Evolutionary conservation across 1,284 basidiomycete species (phyloP), one percentile per base, ranked within the genome.

Genomic region (Porodaedalea pini): DNA sequence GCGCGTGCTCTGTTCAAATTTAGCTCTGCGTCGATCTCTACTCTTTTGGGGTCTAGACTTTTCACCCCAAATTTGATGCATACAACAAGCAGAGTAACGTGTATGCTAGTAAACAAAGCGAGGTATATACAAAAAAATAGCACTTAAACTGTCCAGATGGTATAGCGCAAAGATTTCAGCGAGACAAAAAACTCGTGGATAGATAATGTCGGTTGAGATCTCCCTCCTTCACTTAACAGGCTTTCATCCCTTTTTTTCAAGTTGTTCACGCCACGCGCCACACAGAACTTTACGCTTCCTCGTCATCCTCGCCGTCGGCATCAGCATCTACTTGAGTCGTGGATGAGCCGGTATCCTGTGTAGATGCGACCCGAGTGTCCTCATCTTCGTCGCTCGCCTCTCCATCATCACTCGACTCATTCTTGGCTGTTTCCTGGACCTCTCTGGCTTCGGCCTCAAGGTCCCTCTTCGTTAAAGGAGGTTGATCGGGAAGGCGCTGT

Each of bases 401-500:
- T 29, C 52, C 61, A 15, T 65, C 57, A 4, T 51, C 54, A 1
- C 61, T 64, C 40, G 62, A 37, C 25, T 52, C 56, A 36, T 45
- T 34, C 13, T 65, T 64, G 17, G 51, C 61, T 19, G 63, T 59
- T 27, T 58, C 49, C n/a, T n/a, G n/a, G n/a, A n/a, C n/a, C 53
- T 65, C 67, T 25, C 54, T 51, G 8, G 63, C 62, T 10, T 66
- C 66, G n/a, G 50, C 58, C 4, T 51, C 55, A 1, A 63, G 64
- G 23, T 56, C 66, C 23, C 71, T 72, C 37, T 77, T 70, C 36
- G 78, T 74, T 43, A 90, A 70, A 17, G 80, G 74, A 4, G 81
- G 75, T 66, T 90, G 88, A 31, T 72, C 77, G 10, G 78, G 72
- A 44, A 90, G 63, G 53, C 88, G 80, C 87, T 90, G 43, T n/a